A percentile compares a stretch with the other conserved stretches of the same genome.
These are phyloP conservation scores for Ogataea haglerorum DNA, from an alignment of 805 yeast genomes.

Conservation along the genomic window DNA sequence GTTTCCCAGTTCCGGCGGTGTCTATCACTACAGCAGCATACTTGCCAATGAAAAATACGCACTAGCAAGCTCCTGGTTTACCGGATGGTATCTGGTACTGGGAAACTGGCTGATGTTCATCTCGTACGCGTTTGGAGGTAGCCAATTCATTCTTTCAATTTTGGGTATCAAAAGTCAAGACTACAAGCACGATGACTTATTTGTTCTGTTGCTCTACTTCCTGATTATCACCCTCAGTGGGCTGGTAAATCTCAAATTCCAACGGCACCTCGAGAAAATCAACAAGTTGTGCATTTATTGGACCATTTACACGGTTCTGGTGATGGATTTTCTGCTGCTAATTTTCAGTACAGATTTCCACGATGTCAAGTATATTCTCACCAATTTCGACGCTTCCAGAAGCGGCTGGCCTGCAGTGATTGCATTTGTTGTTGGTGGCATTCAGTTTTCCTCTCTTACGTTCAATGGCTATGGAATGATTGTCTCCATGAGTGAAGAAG, in stretches of 20 bases:
- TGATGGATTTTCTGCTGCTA: conserved; percentile 61
- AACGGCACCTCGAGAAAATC: conserved; percentile 57
- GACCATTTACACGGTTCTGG: conserved; percentile 67
- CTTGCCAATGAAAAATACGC: conserved; percentile 57
- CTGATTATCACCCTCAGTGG: conserved; percentile 57
- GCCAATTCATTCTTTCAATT: conserved; percentile 67
- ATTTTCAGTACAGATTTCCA: conserved; percentile 58
- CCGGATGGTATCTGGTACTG: conserved; percentile 70
- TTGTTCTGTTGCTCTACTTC: conserved; percentile 56
- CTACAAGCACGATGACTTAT: conserved; percentile 52
- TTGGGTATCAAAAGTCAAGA: conserved; percentile 59
- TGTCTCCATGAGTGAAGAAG: conserved; percentile 81
- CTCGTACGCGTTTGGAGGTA: conserved; percentile 70
- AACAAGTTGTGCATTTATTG: conserved; percentile 70
- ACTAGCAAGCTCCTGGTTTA: conserved; percentile 65
- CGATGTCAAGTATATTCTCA: conserved; percentile 54
- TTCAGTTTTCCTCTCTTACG: conserved; percentile 76
- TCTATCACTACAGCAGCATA: conserved; percentile 74
- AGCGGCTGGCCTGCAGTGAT: conserved; percentile 74
- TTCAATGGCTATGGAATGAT: conserved; percentile 81
- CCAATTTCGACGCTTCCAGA: conserved; percentile 65
- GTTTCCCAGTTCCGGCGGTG: conserved; percentile 73
- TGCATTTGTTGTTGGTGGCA: conserved; percentile 77
- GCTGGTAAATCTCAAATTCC: conserved; percentile 57
- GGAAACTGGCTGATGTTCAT: conserved; percentile 80